A percentile compares a stretch with the other conserved stretches of the same genome.
phyloP scores from a whole-genome alignment of 305 asterid genomes.

The Fraxinus xanthoxyloides region DNA sequence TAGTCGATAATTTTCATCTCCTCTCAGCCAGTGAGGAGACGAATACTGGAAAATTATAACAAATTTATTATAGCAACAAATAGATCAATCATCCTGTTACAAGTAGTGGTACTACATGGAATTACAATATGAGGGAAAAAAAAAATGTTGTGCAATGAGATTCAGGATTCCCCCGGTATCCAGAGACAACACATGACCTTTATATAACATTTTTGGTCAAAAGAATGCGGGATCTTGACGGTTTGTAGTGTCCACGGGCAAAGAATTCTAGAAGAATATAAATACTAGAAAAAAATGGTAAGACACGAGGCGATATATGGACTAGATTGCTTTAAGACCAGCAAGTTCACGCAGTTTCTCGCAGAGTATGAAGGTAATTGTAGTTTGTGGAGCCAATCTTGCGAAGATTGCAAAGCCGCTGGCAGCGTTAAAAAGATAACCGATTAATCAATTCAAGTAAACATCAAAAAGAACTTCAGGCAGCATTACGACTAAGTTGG shows the following conservation, averaged over 20 bases:
- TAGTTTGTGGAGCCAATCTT: constrained; percentile 91
- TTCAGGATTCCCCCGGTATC: not conserved
- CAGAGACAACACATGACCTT: not conserved
- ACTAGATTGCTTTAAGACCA: constrained; percentile 73
- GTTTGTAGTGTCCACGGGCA: not conserved
- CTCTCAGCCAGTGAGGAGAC: not conserved
- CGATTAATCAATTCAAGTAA: constrained; percentile 1
- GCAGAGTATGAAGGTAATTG: constrained; percentile 76
- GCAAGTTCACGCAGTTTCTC: constrained; percentile 81
- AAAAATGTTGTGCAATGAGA: not conserved
- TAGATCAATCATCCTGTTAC: not conserved
- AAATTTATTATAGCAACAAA: not conserved
- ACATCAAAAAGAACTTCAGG: constrained; percentile 8
- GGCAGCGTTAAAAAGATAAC: constrained; percentile 15
- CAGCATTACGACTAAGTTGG: not conserved
- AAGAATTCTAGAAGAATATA: not conserved
- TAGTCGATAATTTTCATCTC: not conserved
- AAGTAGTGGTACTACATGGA: not conserved
- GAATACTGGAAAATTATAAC: not conserved
- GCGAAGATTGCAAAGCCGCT: constrained; percentile 86
- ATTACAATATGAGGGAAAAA: not conserved
- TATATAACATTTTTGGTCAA: not conserved
- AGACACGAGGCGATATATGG: not conserved
- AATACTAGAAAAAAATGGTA: not conserved
- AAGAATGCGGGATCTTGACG: not conserved